phyloP scores from a whole-genome alignment of 208 protist species.

The Lotmaria passim region DNA sequence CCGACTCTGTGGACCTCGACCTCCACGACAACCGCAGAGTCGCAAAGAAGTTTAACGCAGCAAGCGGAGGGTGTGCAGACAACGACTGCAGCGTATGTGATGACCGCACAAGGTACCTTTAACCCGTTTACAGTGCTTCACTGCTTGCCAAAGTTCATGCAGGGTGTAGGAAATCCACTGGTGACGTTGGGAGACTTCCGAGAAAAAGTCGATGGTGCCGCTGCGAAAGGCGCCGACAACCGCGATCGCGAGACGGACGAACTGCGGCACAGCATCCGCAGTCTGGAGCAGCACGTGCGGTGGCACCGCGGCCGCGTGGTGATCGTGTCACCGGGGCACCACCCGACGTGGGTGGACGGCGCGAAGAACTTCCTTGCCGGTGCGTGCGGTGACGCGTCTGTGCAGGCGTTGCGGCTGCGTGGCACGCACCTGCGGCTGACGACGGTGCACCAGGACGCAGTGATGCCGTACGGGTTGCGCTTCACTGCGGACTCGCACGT shows the following conservation, averaged over 20 bases:
- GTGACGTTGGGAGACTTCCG: no score
- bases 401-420: constrained; percentile 26
- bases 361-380: constrained; percentile 61
- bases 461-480: constrained; percentile 65
- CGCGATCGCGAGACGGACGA: constrained; percentile 89
- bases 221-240: not conserved
- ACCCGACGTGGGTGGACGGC: constrained; percentile 88
- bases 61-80: no score
- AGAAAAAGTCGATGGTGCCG: no score
- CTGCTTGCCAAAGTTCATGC: not conserved
- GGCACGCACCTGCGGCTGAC: constrained; percentile 61
- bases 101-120: no score
- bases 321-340: constrained; percentile 97
- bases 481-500: constrained; percentile 60
- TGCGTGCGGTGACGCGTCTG: constrained; percentile 27
- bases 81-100: no score
- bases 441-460: constrained; percentile 67
- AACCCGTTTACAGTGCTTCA: no score
- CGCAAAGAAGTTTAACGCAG: no score
- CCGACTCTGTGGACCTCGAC: no score
- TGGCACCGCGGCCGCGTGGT: constrained; percentile 93
- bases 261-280: constrained; percentile 92
- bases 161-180: no score
- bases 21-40: no score
- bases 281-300: constrained; percentile 85